Base-by-base conservation (phyloP, 805 yeast species). In the Lachancea sp. region DNA sequence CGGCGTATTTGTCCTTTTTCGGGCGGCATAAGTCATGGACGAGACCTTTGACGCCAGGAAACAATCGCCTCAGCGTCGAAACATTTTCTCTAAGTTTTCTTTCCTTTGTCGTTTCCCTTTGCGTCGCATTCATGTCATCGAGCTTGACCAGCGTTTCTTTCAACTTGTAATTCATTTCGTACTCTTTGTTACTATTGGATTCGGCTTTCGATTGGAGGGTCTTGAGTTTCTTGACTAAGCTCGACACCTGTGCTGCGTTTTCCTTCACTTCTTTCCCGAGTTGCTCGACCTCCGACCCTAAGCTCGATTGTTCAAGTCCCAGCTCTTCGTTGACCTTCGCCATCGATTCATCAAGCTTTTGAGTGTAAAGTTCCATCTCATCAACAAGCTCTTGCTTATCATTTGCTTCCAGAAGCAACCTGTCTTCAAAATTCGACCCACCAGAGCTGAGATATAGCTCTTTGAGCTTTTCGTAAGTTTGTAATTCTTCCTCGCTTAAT, bases 31-130 rank as follows among this genome's bases (percentile, higher is more conserved):
- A 69, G 56, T 89, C 96, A 51, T 79, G 74, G 3, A 91, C 79
- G 10, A 88, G 63, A 2, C 97, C 98, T 52, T 75, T 75, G 2
- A 93, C 95, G 3, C 95, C 89, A 1, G 95, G 93, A 50, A 84
- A 76, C n/a, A 82, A 63, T 56, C 87, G 79, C 54, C 78, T 82
- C 44, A 93, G 66, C 44, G 79, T 73, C 0, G 80, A 65, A 2
- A 86, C 81, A 49, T 84, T 85, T 52, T 89, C 96, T 45, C 91
- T 71, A 35, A 85, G 65, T 49, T 73, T 77, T 41, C 75, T 73
- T 50, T 89, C 95, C 49, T 79, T 77, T 34, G 76, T 75, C 0
- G 89, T 72, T 54, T 86, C 96, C 52, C 91, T 77, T 60, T 81
- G 84, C 47, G 74, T 78, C 1, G 95, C 89, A 41, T 79, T 79